These are phyloP conservation scores for Phaeosphaeriaceae sp. DNA, from an alignment of 2,329 filamentous ascomycete genomes.

Conservation along the genomic window DNA sequence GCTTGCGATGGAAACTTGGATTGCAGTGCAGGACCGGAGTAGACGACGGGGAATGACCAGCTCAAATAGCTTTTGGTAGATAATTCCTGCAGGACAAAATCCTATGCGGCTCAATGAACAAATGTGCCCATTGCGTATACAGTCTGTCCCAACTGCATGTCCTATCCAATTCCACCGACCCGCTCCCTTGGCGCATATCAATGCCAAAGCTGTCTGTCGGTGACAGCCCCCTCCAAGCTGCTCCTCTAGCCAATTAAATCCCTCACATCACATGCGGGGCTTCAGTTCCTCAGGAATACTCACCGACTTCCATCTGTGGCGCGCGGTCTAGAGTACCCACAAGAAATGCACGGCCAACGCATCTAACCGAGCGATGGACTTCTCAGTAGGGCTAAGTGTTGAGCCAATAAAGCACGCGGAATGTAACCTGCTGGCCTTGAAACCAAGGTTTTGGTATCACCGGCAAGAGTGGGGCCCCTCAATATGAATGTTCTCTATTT, in stretches of 20 bases:
- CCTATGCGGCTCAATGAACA: slow-evolving; percentile 37
- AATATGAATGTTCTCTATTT: slow-evolving; percentile 6
- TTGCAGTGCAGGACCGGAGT: background rate
- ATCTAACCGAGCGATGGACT: slow-evolving; percentile 34
- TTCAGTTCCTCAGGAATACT: slow-evolving; percentile 26
- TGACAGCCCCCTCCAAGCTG: slow-evolving; percentile 21
- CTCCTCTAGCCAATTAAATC: slow-evolving; percentile 24
- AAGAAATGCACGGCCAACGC: slow-evolving; percentile 42
- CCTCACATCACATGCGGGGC: slow-evolving; percentile 11
- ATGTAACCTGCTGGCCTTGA: slow-evolving; percentile 26
- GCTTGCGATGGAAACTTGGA: slow-evolving; percentile 2
- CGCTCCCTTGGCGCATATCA: slow-evolving; percentile 36
- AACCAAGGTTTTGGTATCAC: slow-evolving; percentile 32
- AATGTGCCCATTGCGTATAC: slow-evolving; percentile 11
- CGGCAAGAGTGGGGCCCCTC: slow-evolving; percentile 5
- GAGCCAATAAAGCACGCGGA: slow-evolving; percentile 26
- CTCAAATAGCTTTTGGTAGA: slow-evolving; percentile 19
- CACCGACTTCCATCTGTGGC: slow-evolving; percentile 40
- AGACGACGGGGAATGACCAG: slow-evolving; percentile 1
- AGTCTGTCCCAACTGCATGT: slow-evolving; percentile 2
- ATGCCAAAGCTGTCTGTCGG: slow-evolving; percentile 29
- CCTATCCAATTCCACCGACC: slow-evolving; percentile 11
- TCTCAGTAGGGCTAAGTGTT: slow-evolving; percentile 26
- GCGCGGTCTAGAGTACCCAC: slow-evolving; percentile 28
- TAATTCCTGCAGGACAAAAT: slow-evolving; percentile 19